These are phyloP conservation scores for Talaromyces rugulosus DNA, from an alignment of 2,329 filamentous ascomycete genomes.

Conservation along the genomic window DNA sequence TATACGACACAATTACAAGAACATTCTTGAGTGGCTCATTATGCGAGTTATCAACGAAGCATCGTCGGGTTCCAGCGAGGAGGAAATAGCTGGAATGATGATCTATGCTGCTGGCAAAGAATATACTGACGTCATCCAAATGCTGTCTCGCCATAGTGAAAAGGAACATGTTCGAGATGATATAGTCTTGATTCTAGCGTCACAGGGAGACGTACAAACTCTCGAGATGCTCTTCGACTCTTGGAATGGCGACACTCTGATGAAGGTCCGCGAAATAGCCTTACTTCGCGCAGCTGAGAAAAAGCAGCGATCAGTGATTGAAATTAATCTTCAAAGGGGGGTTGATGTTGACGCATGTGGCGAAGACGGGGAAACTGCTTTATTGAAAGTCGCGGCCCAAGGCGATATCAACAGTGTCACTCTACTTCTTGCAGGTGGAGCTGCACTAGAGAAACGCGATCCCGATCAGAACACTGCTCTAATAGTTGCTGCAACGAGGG, in stretches of 20 bases:
- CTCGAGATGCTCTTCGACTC: background rate
- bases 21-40: conserved; percentile 3
- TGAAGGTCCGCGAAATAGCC: background rate
- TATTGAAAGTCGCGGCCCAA: background rate
- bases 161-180: background rate
- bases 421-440: background rate
- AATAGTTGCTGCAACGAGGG: background rate
- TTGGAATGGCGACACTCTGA: background rate
- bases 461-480: background rate
- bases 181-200: background rate
- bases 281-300: background rate
- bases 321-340: background rate
- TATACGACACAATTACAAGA: background rate
- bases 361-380: background rate
- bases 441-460: background rate
- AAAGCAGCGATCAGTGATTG: background rate
- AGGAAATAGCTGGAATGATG: background rate
- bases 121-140: background rate
- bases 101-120: background rate
- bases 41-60: background rate
- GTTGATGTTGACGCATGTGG: background rate
- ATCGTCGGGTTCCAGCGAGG: background rate
- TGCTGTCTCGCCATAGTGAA: background rate
- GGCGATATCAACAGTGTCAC: background rate
- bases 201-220: background rate